Evolutionary conservation across 495 filamentous ascomycete genomes (phyloP).

Genomic region (Aspergillus incahuasiensis): DNA sequence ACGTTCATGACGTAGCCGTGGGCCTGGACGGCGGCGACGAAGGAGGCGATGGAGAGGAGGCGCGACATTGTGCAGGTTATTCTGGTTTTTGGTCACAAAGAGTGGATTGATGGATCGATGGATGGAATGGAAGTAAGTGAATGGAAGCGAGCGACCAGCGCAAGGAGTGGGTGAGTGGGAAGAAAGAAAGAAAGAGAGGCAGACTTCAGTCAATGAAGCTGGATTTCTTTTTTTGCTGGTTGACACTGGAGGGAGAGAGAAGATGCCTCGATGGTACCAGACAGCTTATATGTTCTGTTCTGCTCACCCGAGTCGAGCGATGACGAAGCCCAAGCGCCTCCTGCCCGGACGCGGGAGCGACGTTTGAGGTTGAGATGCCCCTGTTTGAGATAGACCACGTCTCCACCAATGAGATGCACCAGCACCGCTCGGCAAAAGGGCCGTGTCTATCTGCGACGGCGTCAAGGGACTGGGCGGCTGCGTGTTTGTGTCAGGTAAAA

Average conservation of each 20-base stretch:
- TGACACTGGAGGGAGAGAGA: not conserved
- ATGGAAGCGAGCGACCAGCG: not conserved
- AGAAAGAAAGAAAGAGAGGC: slow-evolving; percentile 17
- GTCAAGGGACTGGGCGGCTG: not conserved
- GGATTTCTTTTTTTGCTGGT: not conserved
- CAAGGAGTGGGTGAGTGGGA: too few species aligned
- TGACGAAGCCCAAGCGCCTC: not conserved
- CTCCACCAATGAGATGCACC: not conserved
- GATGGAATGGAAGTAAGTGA: slow-evolving; percentile 23
- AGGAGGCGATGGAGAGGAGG: slow-evolving; percentile 44
- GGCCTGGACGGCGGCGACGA: slow-evolving; percentile 48
- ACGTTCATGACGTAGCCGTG: slow-evolving; percentile 59
- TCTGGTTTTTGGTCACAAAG: too few species aligned
- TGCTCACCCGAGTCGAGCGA: too few species aligned
- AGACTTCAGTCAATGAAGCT: slow-evolving; percentile 40
- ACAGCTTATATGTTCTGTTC: not conserved
- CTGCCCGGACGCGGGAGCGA: not conserved
- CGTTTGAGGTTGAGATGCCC: not conserved
- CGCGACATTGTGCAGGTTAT: slow-evolving; percentile 28
- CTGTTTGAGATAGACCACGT: not conserved
- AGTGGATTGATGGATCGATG: slow-evolving; percentile 16
- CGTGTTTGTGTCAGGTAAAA: not conserved
- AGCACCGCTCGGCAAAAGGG: not conserved
- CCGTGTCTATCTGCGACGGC: not conserved
- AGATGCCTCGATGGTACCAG: not conserved